These are phyloP conservation scores for Penicillium sp. DNA, from an alignment of 2,329 filamentous ascomycete genomes.

Conservation along the genomic window DNA sequence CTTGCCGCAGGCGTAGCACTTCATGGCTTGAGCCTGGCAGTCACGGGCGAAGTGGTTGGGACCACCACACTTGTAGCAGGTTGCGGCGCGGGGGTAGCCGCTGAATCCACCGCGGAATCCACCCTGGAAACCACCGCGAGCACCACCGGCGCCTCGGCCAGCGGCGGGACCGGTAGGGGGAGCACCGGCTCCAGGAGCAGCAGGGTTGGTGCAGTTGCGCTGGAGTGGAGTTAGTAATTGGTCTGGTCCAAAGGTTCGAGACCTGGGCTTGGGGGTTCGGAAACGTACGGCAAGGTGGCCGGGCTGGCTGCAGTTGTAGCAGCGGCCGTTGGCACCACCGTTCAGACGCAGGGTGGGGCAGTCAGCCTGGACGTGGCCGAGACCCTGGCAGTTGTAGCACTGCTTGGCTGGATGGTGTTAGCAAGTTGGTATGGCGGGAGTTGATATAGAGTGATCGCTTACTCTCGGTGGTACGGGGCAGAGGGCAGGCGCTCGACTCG, in stretches of 20 bases:
- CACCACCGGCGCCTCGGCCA: slow-evolving; percentile 63
- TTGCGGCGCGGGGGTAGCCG: slow-evolving; percentile 55
- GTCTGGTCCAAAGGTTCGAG: neutral
- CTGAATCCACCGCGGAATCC: slow-evolving; percentile 71
- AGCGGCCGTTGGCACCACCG: slow-evolving; percentile 76
- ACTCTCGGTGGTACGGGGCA: slow-evolving; percentile 92
- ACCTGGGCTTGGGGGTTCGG: neutral
- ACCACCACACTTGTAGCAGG: slow-evolving; percentile 70
- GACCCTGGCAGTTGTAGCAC: slow-evolving; percentile 99
- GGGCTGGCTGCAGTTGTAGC: slow-evolving; percentile 93
- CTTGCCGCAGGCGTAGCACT: slow-evolving; percentile 97
- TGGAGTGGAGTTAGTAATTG: slow-evolving; percentile 33
- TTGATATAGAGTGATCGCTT: slow-evolving; percentile 36
- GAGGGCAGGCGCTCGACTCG: slow-evolving; percentile 96
- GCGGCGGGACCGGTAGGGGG: slow-evolving; percentile 40
- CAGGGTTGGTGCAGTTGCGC: slow-evolving; percentile 64
- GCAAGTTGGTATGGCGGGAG: slow-evolving; percentile 15
- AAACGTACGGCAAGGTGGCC: slow-evolving; percentile 84
- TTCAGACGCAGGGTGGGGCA: slow-evolving; percentile 94
- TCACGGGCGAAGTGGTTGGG: slow-evolving; percentile 98
- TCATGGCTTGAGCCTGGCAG: slow-evolving; percentile 97
- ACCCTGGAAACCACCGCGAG: slow-evolving; percentile 64
- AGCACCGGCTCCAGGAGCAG: slow-evolving; percentile 62
- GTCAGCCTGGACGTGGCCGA: slow-evolving; percentile 97
- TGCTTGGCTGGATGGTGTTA: slow-evolving; percentile 70